phyloP scores from a whole-genome alignment of 495 filamentous ascomycete species.

The Xanthoparmelia taractica region DNA sequence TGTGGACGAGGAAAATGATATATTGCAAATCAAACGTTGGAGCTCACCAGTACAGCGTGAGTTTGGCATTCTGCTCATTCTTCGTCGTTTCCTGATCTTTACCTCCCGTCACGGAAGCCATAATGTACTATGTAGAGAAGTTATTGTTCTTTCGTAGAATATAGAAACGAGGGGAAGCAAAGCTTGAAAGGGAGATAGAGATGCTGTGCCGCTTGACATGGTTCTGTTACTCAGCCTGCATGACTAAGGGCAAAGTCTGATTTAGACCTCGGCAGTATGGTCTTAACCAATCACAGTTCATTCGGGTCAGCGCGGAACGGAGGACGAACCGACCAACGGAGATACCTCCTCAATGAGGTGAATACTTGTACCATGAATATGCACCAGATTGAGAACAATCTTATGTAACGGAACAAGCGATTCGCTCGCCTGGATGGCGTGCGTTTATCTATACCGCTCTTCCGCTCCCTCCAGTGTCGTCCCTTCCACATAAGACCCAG shows the following conservation, averaged over 20 bases:
- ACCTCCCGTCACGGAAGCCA: slow-evolving; percentile 15
- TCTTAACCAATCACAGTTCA: slow-evolving; percentile 2
- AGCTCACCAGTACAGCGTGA: slow-evolving; percentile 68
- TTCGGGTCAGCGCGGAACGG: not conserved
- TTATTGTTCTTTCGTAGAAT: not conserved
- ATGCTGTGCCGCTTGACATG: not conserved
- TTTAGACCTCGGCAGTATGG: not conserved
- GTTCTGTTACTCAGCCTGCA: not conserved
- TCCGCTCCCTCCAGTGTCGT: not conserved
- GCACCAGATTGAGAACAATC: no score
- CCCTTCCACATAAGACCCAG: not conserved
- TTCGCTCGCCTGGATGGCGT: not conserved
- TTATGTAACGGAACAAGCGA: no score
- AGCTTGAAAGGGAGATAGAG: no score
- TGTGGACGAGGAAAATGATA: slow-evolving; percentile 15
- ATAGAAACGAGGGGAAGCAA: not conserved
- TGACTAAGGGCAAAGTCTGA: no score
- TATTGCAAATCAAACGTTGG: not conserved
- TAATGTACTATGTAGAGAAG: not conserved
- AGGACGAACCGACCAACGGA: no score
- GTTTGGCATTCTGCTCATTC: slow-evolving; percentile 42
- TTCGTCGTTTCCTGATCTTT: slow-evolving; percentile 24
- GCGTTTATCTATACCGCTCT: not conserved
- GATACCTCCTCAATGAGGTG: no score
- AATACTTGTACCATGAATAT: no score